Evolutionary conservation across 2,329 filamentous ascomycete species (phyloP).

Genomic region (Parastagonospora nodorum): DNA sequence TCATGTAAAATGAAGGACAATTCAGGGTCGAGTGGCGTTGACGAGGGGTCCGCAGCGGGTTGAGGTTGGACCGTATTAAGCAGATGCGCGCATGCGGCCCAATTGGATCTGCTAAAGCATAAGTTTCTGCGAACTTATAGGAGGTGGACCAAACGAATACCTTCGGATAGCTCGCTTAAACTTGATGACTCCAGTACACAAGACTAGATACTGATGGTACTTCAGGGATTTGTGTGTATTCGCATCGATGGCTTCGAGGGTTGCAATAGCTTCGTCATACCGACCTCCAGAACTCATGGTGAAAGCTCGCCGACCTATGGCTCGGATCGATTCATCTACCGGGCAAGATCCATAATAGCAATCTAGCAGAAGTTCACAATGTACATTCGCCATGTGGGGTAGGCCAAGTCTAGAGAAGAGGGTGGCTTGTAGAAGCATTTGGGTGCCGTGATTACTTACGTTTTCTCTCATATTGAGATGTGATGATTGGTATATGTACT

Average conservation of each 20-base stretch:
- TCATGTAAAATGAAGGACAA: constrained; percentile 63
- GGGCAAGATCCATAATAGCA: constrained; percentile 69
- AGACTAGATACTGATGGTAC: constrained; percentile 73
- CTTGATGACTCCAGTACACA: constrained; percentile 69
- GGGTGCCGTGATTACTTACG: constrained; percentile 73
- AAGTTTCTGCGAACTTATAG: constrained; percentile 14
- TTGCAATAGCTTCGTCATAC: constrained; percentile 70
- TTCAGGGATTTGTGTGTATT: constrained; percentile 74
- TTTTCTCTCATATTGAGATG: constrained; percentile 80
- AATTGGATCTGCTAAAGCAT: constrained; percentile 55
- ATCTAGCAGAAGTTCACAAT: constrained; percentile 75
- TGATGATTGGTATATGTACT: constrained; percentile 80
- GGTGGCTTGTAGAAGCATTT: constrained; percentile 73
- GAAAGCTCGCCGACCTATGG: constrained; percentile 72
- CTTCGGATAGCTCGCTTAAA: constrained; percentile 65
- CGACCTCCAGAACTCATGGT: constrained; percentile 68
- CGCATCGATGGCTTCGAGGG: constrained; percentile 64
- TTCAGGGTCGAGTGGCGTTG: constrained; percentile 60
- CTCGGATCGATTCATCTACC: constrained; percentile 79
- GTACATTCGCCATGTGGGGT: constrained; percentile 61
- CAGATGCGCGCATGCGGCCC: constrained; percentile 61
- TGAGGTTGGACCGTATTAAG: constrained; percentile 62
- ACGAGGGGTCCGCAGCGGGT: constrained; percentile 44
- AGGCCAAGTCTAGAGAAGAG: constrained; percentile 76
- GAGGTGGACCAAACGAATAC: constrained; percentile 29